Conservation (phyloP, 352 stramenopile genomes). For the Pythium brachiatum region DNA sequence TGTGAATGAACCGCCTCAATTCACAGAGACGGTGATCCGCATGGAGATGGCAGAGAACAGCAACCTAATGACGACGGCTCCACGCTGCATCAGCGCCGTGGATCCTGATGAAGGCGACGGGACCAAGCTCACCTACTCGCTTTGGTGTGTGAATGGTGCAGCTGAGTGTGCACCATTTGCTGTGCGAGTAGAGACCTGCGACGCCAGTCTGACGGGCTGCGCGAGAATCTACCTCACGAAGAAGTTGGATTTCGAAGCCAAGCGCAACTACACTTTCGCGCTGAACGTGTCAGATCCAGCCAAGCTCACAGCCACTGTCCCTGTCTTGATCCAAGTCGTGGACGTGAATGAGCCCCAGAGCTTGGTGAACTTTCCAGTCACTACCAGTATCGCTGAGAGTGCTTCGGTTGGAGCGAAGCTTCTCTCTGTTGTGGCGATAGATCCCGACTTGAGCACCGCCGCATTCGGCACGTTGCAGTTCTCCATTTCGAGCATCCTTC, state of each 20-base stretch:
- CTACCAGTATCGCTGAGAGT: constrained; percentile 36
- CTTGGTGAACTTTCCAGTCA: constrained; percentile 30
- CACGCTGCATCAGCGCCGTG: constrained; percentile 38
- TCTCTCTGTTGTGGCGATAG: constrained; percentile 27
- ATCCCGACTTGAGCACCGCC: constrained; percentile 38
- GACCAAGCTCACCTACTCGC: constrained; percentile 34
- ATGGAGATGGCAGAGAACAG: constrained; percentile 47
- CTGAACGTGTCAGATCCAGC: constrained; percentile 32
- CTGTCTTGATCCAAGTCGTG: constrained; percentile 36
- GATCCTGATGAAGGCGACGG: constrained; percentile 49
- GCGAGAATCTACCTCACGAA: constrained; percentile 35
- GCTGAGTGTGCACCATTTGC: constrained; percentile 39
- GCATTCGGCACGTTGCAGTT: constrained; percentile 38
- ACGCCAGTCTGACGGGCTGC: constrained; percentile 36
- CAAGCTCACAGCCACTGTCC: constrained; percentile 23
- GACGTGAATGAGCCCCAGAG: constrained; percentile 56
- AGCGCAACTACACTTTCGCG: constrained; percentile 36
- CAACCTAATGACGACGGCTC: constrained; percentile 2
- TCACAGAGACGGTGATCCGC: constrained; percentile 28
- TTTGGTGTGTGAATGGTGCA: constrained; percentile 28
- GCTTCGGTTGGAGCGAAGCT: constrained; percentile 24
- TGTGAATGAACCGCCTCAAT: constrained; percentile 51
- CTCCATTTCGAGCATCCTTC: constrained; percentile 29
- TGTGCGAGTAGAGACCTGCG: constrained; percentile 34
- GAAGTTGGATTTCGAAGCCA: constrained; percentile 43